Conservation (phyloP, 2,329 filamentous ascomycete species). For the Zymoseptoria tritici region DNA sequence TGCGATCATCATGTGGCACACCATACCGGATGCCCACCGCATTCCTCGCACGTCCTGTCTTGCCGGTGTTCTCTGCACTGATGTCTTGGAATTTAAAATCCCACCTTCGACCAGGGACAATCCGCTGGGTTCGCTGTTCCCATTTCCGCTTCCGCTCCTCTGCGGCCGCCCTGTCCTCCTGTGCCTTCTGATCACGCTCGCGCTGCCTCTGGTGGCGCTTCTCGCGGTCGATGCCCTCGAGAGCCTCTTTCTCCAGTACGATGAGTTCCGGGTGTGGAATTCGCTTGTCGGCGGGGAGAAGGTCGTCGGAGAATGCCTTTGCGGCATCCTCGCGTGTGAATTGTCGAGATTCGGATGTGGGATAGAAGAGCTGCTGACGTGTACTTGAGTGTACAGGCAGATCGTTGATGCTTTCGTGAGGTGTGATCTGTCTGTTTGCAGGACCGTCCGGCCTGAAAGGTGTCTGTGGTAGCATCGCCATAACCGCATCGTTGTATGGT, state of each 20-base stretch:
- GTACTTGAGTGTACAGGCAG: slow-evolving; percentile 52
- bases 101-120: slow-evolving; percentile 46
- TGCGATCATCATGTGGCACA: slow-evolving; percentile 54
- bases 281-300: slow-evolving; percentile 55
- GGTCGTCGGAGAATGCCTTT: slow-evolving; percentile 51
- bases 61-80: slow-evolving; percentile 48
- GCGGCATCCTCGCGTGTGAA: slow-evolving; percentile 61
- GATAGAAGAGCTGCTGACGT: slow-evolving; percentile 53
- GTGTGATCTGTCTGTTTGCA: slow-evolving; percentile 30
- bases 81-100: slow-evolving; percentile 55
- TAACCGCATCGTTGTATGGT: slow-evolving; percentile 68
- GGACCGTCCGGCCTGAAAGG: slow-evolving; percentile 31
- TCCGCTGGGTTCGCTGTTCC: slow-evolving; percentile 36
- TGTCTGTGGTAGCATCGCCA: slow-evolving; percentile 73
- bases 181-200: slow-evolving; percentile 24
- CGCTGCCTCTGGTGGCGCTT: slow-evolving; percentile 40
- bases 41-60: slow-evolving; percentile 45
- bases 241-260: slow-evolving; percentile 40
- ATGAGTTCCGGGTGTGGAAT: slow-evolving; percentile 58
- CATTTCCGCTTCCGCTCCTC: slow-evolving; percentile 36
- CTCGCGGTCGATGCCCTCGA: slow-evolving; percentile 31
- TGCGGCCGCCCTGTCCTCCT: slow-evolving; percentile 32
- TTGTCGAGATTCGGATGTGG: slow-evolving; percentile 54
- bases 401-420: slow-evolving; percentile 58
- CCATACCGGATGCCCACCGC: slow-evolving; percentile 56